Evolutionary conservation across 2,329 filamentous ascomycete genomes (phyloP).

Genomic region (Fusarium tupiense): DNA sequence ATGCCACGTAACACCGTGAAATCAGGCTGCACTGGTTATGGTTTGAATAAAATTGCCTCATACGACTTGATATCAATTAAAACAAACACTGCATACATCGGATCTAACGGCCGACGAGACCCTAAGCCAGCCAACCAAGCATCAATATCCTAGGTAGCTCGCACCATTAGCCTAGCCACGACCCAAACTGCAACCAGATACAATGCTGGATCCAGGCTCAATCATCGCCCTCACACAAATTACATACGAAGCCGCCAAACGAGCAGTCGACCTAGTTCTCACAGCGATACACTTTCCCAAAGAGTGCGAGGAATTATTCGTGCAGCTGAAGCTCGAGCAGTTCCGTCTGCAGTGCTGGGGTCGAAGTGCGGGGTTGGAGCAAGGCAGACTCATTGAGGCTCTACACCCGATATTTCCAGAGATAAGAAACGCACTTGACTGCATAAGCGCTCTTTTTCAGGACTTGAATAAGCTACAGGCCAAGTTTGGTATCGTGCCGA

Average conservation of each 20-base stretch:
- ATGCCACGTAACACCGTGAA: neutral
- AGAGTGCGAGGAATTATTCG: neutral
- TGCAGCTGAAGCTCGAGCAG: neutral
- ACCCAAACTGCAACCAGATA: fast-evolving
- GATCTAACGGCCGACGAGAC: neutral
- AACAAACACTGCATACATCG: neutral
- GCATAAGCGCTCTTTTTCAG: neutral
- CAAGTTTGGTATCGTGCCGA: neutral
- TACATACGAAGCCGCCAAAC: neutral
- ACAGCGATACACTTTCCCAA: neutral
- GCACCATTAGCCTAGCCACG: fast-evolving
- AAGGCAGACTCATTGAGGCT: neutral
- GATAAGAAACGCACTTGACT: neutral
- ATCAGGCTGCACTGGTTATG: neutral
- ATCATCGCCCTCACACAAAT: neutral
- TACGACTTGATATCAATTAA: neutral
- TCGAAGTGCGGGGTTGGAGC: neutral
- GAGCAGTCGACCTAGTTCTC: neutral
- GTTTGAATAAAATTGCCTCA: neutral
- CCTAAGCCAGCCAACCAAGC: no score
- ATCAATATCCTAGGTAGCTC: fast-evolving
- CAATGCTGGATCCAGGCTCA: neutral
- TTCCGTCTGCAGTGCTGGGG: conserved; percentile 1
- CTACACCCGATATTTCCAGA: neutral
- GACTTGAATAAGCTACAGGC: neutral